Evolutionary conservation across 2,329 filamentous ascomycete species (phyloP), one percentile per base, ranked within the genome.

Genomic region (Verticillium nonalfalfae): DNA sequence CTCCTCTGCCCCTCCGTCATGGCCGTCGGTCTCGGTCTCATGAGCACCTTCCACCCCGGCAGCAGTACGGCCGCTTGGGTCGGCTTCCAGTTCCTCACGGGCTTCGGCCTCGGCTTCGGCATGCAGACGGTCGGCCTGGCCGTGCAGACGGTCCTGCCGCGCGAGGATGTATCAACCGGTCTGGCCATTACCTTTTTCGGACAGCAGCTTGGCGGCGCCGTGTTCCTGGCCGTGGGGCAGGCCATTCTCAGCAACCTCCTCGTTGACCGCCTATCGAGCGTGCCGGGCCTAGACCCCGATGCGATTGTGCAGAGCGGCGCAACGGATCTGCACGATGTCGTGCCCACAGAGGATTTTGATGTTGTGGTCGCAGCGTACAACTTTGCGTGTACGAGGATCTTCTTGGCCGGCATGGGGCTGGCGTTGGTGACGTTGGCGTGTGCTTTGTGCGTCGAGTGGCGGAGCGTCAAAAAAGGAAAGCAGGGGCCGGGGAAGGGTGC

Each of bases 221-320:
- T 85, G 1, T 85, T 85, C 63, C 75, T 86, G 35, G 78, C 77
- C 3, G 75, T 83, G 26, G 82, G 73, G 1, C 77, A 85, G 64
- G 79, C 77, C 60, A 75, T 85, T 15, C 82, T 85, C 62, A 77
- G 75, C 55, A 82, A 82, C 65, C 70, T 73, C 7, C 74, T 85
- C 2, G 67, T 78, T 21, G 63, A 71, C 14, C 72, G 77, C 40
- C 62, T 82, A 3, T 67, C 68, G 18, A 66, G 69, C 57, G 71
- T 76, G 2, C 78, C 78, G 0, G 66, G 59, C 0, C 59, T 80
- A 1, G 68, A 77, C 34, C 71, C 76, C 0, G 4, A 62, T 1
- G 55, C 65, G 4, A 69, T 80, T 2, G 63, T 77, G 1, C 64
- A 36, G 0, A 66, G 70, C 0, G 26, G 26, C 26, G 54, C 54